A percentile compares a stretch with the other conserved stretches of the same genome.
Evolutionary conservation across 73 alveolate genomes (phyloP).

Genomic region (Stentor coeruleus): DNA sequence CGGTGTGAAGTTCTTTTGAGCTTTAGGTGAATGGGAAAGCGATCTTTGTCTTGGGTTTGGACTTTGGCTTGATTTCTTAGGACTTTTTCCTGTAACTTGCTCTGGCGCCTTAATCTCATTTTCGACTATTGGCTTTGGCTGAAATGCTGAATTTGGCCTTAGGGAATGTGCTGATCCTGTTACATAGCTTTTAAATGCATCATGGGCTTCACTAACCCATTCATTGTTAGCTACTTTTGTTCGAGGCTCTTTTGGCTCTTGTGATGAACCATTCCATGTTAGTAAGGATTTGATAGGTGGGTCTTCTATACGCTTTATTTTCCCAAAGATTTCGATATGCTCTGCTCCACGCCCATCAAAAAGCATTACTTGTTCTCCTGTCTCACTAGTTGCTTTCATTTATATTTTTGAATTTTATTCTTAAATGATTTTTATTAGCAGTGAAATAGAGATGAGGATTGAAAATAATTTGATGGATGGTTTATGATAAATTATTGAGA

Average conservation of each 20-base stretch:
- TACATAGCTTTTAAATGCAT: neutral
- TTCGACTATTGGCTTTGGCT: neutral
- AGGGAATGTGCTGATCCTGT: neutral
- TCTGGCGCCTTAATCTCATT: neutral
- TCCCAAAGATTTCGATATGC: neutral
- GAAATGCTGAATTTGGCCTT: neutral
- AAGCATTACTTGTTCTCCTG: neutral
- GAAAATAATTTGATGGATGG: too few species aligned
- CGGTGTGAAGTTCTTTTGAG: too few species aligned
- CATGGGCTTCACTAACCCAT: conserved; percentile 10
- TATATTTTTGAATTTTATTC: too few species aligned
- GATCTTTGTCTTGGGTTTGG: neutral
- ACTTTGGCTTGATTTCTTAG: neutral
- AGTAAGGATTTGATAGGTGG: neutral
- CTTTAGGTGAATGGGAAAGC: neutral
- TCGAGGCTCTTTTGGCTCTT: neutral
- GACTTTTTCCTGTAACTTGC: conserved; percentile 12
- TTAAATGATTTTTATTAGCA: too few species aligned
- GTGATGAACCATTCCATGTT: neutral
- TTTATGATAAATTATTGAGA: too few species aligned
- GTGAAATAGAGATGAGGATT: too few species aligned
- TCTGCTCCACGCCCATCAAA: neutral
- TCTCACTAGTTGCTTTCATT: neutral
- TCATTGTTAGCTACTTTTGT: neutral
- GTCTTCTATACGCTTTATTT: neutral